Percentiles rank a stretch among this genome's conserved stretches.
Evolutionary conservation across 1,284 basidiomycete genomes (phyloP).

Genomic region (Trichosporon coremiiforme): DNA sequence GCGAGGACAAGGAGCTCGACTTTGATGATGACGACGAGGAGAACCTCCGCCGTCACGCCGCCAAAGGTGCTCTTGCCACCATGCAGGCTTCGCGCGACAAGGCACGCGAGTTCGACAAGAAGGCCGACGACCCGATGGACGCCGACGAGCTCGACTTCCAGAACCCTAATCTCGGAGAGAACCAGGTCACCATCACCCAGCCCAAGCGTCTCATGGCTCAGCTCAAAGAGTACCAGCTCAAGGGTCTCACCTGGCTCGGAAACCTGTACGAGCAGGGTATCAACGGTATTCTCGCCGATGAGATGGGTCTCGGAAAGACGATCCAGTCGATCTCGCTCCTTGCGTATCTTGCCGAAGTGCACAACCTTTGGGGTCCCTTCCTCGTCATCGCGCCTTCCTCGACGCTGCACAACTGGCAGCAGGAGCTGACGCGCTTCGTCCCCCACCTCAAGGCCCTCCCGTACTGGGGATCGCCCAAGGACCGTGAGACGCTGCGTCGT

Average conservation of each 20-base stretch:
- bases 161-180: constrained; percentile 92
- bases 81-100: constrained; percentile 77
- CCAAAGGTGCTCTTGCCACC: constrained; percentile 86
- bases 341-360: constrained; percentile 93
- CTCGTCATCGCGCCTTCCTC: constrained; percentile 98
- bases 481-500: constrained; percentile 89
- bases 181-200: constrained; percentile 82
- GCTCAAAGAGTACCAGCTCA: constrained; percentile 97
- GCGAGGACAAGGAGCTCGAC: constrained; percentile 75
- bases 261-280: constrained; percentile 99
- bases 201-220: constrained; percentile 96
- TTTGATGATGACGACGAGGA: constrained; percentile 94
- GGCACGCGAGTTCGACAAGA: constrained; percentile 81
- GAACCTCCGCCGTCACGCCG: constrained; percentile 85
- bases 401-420: constrained; percentile 99
- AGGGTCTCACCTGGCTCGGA: constrained; percentile 97
- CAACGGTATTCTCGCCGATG: constrained; percentile 96
- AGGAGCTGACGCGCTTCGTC: constrained; percentile 94
- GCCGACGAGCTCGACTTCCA: constrained; percentile 97
- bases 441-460: constrained; percentile 91
- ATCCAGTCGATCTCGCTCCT: constrained; percentile 98
- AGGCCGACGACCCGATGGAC: constrained; percentile 66
- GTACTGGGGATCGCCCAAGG: constrained; percentile 98
- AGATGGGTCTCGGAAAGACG: constrained; percentile 99
- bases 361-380: constrained; percentile 99